Evolutionary conservation across 805 yeast genomes (phyloP), one percentile per base, ranked within the genome.

Genomic region (Ogataea parapolymorpha): DNA sequence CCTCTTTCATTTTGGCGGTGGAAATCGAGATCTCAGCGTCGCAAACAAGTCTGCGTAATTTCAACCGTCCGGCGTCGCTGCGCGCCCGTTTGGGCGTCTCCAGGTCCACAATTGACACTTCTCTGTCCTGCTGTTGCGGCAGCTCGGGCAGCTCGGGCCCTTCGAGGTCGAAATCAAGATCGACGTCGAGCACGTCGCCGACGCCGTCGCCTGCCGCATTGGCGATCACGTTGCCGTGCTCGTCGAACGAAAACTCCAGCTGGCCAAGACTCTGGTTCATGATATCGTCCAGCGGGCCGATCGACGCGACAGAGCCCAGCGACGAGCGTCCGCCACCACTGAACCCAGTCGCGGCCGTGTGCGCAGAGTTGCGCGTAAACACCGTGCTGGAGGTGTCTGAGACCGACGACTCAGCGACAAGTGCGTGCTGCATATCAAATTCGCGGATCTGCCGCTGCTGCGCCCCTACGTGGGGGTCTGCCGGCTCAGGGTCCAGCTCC

Each of bases 21-120:
- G 50, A 10, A 8, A 55, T 33, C 11, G 36, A 30, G 10, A 51
- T 46, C 6, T 44, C 44, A 3, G 39, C 33, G 42, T 55, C 58
- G 16, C 24, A 27, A 9, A 27, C 29, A 14, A 51, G n/a, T 32
- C 32, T 44, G 26, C 51, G 42, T 14, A 39, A 25, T 18, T 42
- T 44, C 4, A 26, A 30, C 24, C 17, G 29, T 15, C 36, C 38
- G 9, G 37, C 11, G 11, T 29, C 34, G 26, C 13, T 30, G 25
- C 31, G 35, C 5, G 20, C 17, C 8, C 15, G 23, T 24, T 30
- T 28, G 11, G 39, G 32, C 10, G 24, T 6, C 9, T 32, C 34
- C 6, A 32, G 17, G 13, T 30, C 35, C 22, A 37, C 26, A 25
- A 31, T 26, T 2, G 31, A 24, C 11, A 31, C 18, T 9, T 37